Percentiles rank a stretch among this genome's conserved stretches.
phyloP scores from a whole-genome alignment of 2,329 filamentous ascomycete genomes.

The Ambrosiella xylebori region DNA sequence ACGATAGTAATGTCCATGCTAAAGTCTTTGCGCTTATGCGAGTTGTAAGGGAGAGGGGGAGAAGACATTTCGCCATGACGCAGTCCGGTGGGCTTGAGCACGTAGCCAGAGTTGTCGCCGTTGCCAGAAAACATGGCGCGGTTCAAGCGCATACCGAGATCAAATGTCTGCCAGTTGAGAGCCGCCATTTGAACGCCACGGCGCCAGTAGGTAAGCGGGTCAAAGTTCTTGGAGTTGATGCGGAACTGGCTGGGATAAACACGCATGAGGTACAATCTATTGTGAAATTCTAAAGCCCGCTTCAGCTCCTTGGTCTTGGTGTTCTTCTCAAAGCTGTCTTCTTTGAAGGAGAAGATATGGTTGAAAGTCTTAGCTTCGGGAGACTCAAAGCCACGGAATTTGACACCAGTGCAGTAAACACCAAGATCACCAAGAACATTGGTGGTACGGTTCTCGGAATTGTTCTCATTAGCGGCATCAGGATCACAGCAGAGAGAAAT shows the following conservation, averaged over 20 bases:
- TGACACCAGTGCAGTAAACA: conserved; percentile 57
- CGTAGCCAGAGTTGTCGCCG: conserved; percentile 74
- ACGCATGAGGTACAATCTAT: conserved; percentile 78
- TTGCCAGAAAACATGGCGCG: conserved; percentile 94
- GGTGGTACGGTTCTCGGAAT: conserved; percentile 66
- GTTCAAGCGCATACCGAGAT: conserved; percentile 88
- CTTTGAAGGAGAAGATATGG: conserved; percentile 90
- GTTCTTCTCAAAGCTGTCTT: conserved; percentile 69
- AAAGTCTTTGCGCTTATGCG: conserved; percentile 65
- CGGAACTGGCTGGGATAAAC: conserved; percentile 79
- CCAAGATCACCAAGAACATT: conserved; percentile 70
- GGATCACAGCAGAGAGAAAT: conserved; percentile 41
- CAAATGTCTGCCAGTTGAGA: conserved; percentile 96
- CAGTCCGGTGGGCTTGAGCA: conserved; percentile 77
- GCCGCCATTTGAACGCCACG: conserved; percentile 95
- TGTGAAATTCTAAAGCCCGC: conserved; percentile 68
- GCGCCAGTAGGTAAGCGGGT: conserved; percentile 85
- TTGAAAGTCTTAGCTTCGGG: conserved; percentile 74
- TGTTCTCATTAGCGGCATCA: conserved; percentile 36
- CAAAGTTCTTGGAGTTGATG: conserved; percentile 81
- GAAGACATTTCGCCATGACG: conserved; percentile 50
- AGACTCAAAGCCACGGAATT: conserved; percentile 65
- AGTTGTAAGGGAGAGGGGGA: conserved; percentile 35
- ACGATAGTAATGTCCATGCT: conserved; percentile 76
- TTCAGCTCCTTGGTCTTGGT: conserved; percentile 62